These are phyloP conservation scores for Sechiopsis laciniata DNA, from an alignment of 306 rosid genomes.

Conservation along the genomic window DNA sequence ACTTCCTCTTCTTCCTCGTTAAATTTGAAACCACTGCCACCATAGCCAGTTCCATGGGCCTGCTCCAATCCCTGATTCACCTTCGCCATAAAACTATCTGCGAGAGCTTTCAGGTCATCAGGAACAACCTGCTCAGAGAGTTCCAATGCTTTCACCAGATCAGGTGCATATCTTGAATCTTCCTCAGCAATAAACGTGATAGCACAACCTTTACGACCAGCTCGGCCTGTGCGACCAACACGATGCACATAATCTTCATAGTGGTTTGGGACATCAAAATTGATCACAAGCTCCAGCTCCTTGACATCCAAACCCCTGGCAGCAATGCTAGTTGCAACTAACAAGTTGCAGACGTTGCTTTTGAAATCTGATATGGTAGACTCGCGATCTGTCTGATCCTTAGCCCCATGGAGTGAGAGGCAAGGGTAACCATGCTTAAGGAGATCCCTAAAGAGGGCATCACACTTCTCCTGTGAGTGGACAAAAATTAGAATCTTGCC, in stretches of 20 bases:
- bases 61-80: conserved; percentile 85
- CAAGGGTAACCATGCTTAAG: conserved; percentile 77
- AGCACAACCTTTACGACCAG: conserved; percentile 89
- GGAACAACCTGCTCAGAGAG: conserved; percentile 92
- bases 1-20: conserved; percentile 95
- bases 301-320: conserved; percentile 91
- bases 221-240: conserved; percentile 93
- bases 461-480: conserved; percentile 88
- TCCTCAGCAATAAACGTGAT: conserved; percentile 86
- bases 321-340: conserved; percentile 85
- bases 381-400: conserved; percentile 92
- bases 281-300: conserved; percentile 89
- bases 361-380: conserved; percentile 86
- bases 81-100: conserved; percentile 65
- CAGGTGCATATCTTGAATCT: conserved; percentile 84
- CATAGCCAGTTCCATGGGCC: conserved; percentile 93
- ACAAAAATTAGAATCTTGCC: conserved; percentile 90
- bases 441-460: conserved; percentile 70
- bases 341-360: conserved; percentile 75
- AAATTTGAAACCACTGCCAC: conserved; percentile 95
- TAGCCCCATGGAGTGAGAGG: conserved; percentile 83
- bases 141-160: conserved; percentile 80
- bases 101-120: conserved; percentile 71
- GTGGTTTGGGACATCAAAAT: conserved; percentile 88
- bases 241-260: conserved; percentile 96